A percentile compares a stretch with the other conserved stretches of the same genome.
Evolutionary conservation across 2,329 filamentous ascomycete genomes (phyloP).

Genomic region (Leptographium wingfieldii): DNA sequence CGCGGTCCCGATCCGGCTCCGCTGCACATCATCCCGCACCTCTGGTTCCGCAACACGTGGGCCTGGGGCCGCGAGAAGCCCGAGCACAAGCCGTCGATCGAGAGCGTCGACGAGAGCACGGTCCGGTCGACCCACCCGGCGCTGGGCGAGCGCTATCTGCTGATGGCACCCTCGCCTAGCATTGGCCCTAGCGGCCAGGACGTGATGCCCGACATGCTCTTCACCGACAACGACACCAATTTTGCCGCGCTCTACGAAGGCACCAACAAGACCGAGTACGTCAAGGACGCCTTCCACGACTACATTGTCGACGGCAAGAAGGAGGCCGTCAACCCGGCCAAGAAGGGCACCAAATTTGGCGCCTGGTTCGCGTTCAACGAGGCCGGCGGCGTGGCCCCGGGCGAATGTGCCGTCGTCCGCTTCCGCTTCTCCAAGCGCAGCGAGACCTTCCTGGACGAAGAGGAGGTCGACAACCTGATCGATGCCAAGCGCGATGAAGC

Average conservation of each 20-base stretch:
- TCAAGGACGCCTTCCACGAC: slow-evolving; percentile 91
- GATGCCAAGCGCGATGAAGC: slow-evolving; percentile 80
- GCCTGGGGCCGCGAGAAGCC: slow-evolving; percentile 72
- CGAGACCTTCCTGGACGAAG: slow-evolving; percentile 77
- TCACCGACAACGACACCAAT: slow-evolving; percentile 95
- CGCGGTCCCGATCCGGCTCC: slow-evolving; percentile 81
- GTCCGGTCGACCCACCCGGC: slow-evolving; percentile 68
- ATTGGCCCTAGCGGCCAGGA: slow-evolving; percentile 68
- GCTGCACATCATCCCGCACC: slow-evolving; percentile 83
- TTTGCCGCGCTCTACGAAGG: slow-evolving; percentile 62
- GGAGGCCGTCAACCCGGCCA: slow-evolving; percentile 66
- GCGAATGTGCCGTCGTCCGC: slow-evolving; percentile 89
- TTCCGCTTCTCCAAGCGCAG: slow-evolving; percentile 72
- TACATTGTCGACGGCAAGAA: slow-evolving; percentile 75
- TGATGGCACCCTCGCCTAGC: slow-evolving; percentile 82
- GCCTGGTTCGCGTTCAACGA: slow-evolving; percentile 92
- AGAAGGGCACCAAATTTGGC: slow-evolving; percentile 74
- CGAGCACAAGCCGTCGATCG: slow-evolving; percentile 70
- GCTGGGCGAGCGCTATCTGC: slow-evolving; percentile 70
- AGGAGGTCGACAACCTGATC: slow-evolving; percentile 80
- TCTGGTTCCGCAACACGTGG: slow-evolving; percentile 98
- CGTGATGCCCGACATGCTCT: slow-evolving; percentile 72
- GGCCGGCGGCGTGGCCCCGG: slow-evolving; percentile 72
- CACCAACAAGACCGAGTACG: slow-evolving; percentile 68
- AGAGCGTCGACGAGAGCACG: slow-evolving; percentile 49